Evolutionary conservation across 2,329 filamentous ascomycete species (phyloP), one percentile per base, ranked within the genome.

Genomic region (Epichloe brachyelytri): DNA sequence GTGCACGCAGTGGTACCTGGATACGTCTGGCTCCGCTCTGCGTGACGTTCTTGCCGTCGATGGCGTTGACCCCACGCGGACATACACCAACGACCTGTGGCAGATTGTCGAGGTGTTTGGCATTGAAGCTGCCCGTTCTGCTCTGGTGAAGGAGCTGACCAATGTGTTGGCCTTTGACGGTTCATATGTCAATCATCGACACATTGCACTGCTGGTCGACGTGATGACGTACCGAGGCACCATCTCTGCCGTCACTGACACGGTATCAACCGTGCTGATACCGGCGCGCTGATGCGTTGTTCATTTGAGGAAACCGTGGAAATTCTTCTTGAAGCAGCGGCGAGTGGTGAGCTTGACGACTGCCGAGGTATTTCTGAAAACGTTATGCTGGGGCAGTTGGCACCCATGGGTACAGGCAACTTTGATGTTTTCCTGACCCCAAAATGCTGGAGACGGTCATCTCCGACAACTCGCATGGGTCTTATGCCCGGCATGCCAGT

Each of bases 291-390:
- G 61, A 98, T 98, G 93, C 86, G 93, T 68, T 98, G 94, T 76
- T 98, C 93, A 2, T 98, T 98, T 71, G 93, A 98, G 71, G 94
- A 98, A 69, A 98, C 93, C 0, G 93, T 98, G 40, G 94, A 98
- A 65, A 98, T 98, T 74, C 75, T 98, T 49, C 81, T 98, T 19
- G 93, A 98, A 65, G 94, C 93, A 54, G 93, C 93, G 22, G 88
- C 89, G 15, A 88, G 88, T 48, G 93, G 93, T 65, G 93, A 98
- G 68, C 78, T 98, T 34, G 93, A 98, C 64, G 93, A 98, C 69
- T 98, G 94, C 73, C 86, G 89, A 54, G 93, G 93, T 76, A 91
- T 98, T 48, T 97, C 93, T 15, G 93, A 98, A 72, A 98, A 98
- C 72, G 85, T 98, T 65, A 98, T 98, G 80, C 80, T 98, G 55